These are phyloP conservation scores for Apiotrichum montevideense DNA, from an alignment of 1,284 basidiomycete species.

Conservation along the genomic window DNA sequence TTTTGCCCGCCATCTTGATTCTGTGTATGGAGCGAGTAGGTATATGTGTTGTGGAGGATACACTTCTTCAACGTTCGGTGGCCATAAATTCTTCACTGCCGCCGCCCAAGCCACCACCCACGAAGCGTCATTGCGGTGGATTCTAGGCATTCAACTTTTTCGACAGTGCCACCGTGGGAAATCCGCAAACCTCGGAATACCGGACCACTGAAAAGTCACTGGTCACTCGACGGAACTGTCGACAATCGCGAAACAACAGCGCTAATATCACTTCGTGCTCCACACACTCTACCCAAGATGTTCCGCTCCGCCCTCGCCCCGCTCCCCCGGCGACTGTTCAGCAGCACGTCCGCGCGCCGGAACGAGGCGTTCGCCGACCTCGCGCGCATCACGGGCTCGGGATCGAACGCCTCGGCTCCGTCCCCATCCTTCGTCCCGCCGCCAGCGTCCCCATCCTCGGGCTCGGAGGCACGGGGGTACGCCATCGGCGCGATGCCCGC, in stretches of 20 bases:
- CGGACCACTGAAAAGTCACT: no score
- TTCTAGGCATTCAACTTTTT: slow-evolving; percentile 10
- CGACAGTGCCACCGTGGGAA: background rate
- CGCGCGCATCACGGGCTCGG: slow-evolving; percentile 5
- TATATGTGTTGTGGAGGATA: no score
- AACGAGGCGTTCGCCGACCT: slow-evolving; percentile 15
- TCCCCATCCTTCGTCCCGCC: background rate
- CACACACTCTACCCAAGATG: background rate
- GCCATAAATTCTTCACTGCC: no score
- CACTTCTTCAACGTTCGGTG: no score
- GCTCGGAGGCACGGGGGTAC: slow-evolving; percentile 27
- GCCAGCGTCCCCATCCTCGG: background rate
- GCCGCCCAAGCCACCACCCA: no score
- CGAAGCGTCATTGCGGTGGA: background rate
- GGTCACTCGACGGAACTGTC: no score
- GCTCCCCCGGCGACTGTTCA: slow-evolving; percentile 7
- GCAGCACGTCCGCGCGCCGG: background rate
- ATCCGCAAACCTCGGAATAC: no score
- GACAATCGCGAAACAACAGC: background rate
- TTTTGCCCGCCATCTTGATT: slow-evolving; percentile 18
- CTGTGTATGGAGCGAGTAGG: background rate
- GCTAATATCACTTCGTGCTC: no score
- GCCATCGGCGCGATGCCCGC: slow-evolving; percentile 54
- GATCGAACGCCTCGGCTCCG: background rate
- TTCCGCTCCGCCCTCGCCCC: slow-evolving; percentile 2